Evolutionary conservation across 2,329 filamentous ascomycete species (phyloP).

Genomic region (Nigrospora sphaerica): DNA sequence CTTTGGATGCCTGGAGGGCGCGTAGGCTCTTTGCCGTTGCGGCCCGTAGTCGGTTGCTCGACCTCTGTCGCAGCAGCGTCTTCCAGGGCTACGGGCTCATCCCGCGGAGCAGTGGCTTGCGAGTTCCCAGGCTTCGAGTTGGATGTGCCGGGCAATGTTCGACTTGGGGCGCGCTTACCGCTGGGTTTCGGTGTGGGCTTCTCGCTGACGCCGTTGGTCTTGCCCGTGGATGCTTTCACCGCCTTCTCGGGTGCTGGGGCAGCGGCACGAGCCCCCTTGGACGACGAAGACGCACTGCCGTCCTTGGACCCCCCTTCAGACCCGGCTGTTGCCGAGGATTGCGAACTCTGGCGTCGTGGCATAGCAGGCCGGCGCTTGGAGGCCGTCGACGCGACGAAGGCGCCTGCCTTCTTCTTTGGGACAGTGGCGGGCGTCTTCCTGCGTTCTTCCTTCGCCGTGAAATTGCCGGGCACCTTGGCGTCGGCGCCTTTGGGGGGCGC

Average conservation of each 20-base stretch:
- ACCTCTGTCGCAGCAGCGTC: too few relatives aligned
- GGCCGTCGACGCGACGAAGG: conserved; percentile 35
- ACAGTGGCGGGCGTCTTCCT: conserved; percentile 11
- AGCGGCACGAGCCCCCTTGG: too few relatives aligned
- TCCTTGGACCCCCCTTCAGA: conserved; percentile 27
- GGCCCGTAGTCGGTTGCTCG: too few relatives aligned
- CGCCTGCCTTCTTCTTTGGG: conserved; percentile 25
- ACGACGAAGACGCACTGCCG: conserved; percentile 10
- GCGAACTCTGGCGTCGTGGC: conserved; percentile 39
- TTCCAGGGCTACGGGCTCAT: too few relatives aligned
- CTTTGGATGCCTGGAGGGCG: neutral
- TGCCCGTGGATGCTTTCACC: too few relatives aligned
- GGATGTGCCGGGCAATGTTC: too few relatives aligned
- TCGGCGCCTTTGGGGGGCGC: conserved; percentile 9
- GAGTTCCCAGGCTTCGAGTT: too few relatives aligned
- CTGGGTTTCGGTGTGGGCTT: too few relatives aligned
- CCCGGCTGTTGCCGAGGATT: conserved; percentile 27
- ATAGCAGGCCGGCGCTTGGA: conserved; percentile 39
- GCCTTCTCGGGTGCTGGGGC: too few relatives aligned
- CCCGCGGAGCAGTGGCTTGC: too few relatives aligned
- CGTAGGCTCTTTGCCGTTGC: neutral
- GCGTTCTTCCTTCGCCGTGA: conserved; percentile 15
- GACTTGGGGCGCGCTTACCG: too few relatives aligned
- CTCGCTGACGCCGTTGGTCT: too few relatives aligned
- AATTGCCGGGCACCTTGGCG: conserved; percentile 11